These are phyloP conservation scores for Lecanicillium sp. DNA, from an alignment of 2,329 filamentous ascomycete species.

Conservation along the genomic window DNA sequence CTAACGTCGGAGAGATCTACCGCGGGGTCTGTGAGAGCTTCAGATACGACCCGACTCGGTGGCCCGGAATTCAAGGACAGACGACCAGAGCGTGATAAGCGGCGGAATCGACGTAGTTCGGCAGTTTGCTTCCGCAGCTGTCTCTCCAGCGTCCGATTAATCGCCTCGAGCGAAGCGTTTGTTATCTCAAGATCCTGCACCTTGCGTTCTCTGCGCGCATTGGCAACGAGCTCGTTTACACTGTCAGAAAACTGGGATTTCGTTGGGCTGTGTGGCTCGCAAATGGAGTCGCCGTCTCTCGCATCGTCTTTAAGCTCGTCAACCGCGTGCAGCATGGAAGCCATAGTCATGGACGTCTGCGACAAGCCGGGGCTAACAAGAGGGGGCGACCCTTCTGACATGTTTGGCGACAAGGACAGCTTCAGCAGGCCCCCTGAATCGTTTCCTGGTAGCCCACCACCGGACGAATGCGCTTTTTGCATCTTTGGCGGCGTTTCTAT, in stretches of 20 bases:
- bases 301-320: constrained; percentile 38
- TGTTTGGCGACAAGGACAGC: constrained; percentile 23
- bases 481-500: constrained; percentile 29
- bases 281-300: constrained; percentile 21
- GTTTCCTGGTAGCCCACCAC: constrained; percentile 28
- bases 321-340: constrained; percentile 47
- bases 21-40: constrained; percentile 32
- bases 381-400: constrained; percentile 30
- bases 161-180: constrained; percentile 88
- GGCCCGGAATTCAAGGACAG: constrained; percentile 53
- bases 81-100: constrained; percentile 75
- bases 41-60: constrained; percentile 36
- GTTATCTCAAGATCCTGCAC: constrained; percentile 95
- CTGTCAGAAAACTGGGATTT: constrained; percentile 51
- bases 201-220: constrained; percentile 85
- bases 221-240: constrained; percentile 72
- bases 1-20: constrained; percentile 43
- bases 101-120: constrained; percentile 76
- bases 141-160: constrained; percentile 86
- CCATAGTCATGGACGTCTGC: constrained; percentile 38
- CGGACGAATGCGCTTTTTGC: constrained; percentile 30
- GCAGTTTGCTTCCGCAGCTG: constrained; percentile 86
- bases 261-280: constrained; percentile 46
- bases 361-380: constrained; percentile 22
- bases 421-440: constrained; percentile 29